Conservation (phyloP, 768 basidiomycete species). For the Daedaleopsis nitida region DNA sequence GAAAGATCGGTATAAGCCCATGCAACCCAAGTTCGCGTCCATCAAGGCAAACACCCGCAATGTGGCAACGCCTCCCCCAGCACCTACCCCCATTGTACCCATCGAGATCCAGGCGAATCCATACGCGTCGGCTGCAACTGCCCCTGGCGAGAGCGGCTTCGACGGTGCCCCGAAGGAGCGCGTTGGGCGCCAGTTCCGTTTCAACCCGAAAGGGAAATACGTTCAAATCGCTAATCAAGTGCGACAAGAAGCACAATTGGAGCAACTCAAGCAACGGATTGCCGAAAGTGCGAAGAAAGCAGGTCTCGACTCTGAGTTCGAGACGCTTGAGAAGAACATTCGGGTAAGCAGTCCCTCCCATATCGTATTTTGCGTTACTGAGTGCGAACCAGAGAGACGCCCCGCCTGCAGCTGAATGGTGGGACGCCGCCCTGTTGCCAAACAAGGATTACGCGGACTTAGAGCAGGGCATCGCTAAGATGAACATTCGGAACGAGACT, state of each 20-base stretch:
- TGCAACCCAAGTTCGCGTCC: constrained; percentile 98
- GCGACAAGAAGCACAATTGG: constrained; percentile 77
- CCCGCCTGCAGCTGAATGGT: constrained; percentile 95
- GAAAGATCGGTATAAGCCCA: constrained; percentile 94
- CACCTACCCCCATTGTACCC: constrained; percentile 36
- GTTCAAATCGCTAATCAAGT: constrained; percentile 71
- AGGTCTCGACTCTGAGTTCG: constrained; percentile 90
- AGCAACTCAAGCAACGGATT: constrained; percentile 90
- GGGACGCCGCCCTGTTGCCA: constrained; percentile 88
- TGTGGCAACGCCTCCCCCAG: constrained; percentile 60
- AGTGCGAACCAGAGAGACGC: constrained; percentile 64
- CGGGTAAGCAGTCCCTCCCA: constrained; percentile 51
- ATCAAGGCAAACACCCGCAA: constrained; percentile 90
- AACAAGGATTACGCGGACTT: constrained; percentile 81
- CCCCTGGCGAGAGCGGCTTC: constrained; percentile 61
- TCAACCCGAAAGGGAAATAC: constrained; percentile 94
- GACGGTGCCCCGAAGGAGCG: constrained; percentile 78
- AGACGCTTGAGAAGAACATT: constrained; percentile 88
- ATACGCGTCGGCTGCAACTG: constrained; percentile 58
- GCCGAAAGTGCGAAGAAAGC: constrained; percentile 92
- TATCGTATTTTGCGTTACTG: background rate
- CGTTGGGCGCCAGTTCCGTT: constrained; percentile 69
- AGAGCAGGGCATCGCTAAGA: constrained; percentile 49
- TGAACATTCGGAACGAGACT: constrained; percentile 65
- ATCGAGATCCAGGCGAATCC: constrained; percentile 66